Evolutionary conservation across 2,329 filamentous ascomycete genomes (phyloP).

Genomic region (Talaromyces pinophilus): DNA sequence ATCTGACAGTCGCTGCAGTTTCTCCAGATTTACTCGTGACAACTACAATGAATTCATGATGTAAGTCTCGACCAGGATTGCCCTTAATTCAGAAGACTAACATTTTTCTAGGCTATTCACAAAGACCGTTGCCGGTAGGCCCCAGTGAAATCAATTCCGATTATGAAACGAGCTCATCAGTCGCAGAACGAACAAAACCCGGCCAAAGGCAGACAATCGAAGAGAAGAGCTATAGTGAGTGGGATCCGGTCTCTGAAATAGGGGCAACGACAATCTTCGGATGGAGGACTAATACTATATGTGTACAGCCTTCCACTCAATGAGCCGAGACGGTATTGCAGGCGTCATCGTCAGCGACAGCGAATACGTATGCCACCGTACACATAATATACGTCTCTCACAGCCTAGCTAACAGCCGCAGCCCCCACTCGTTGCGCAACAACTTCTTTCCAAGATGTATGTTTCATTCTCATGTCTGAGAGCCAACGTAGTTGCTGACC

Average conservation of each 20-base stretch:
- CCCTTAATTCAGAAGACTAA: not conserved
- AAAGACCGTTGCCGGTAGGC: conserved; percentile 69
- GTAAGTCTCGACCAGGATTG: not conserved
- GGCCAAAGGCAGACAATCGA: conserved; percentile 84
- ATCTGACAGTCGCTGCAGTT: conserved; percentile 46
- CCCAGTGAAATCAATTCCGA: not conserved
- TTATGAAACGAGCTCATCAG: conserved; percentile 8
- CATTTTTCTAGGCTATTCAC: conserved; percentile 61
- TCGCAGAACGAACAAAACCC: conserved; percentile 69
- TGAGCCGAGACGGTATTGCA: conserved; percentile 68
- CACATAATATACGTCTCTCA: not conserved
- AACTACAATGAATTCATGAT: conserved; percentile 53
- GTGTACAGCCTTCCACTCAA: conserved; percentile 67
- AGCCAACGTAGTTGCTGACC: not conserved
- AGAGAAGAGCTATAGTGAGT: conserved; percentile 38
- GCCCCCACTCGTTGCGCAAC: conserved; percentile 62
- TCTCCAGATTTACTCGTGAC: conserved; percentile 75
- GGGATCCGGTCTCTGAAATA: not conserved
- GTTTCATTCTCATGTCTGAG: not conserved
- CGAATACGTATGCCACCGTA: conserved; percentile 54
- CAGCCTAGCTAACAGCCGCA: conserved; percentile 5
- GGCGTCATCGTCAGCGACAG: conserved; percentile 77
- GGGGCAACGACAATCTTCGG: not conserved
- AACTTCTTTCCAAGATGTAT: conserved; percentile 71
- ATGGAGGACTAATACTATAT: not conserved